Conservation (phyloP, 2,329 filamentous ascomycete species). For the Reticulascus tulasneorum region DNA sequence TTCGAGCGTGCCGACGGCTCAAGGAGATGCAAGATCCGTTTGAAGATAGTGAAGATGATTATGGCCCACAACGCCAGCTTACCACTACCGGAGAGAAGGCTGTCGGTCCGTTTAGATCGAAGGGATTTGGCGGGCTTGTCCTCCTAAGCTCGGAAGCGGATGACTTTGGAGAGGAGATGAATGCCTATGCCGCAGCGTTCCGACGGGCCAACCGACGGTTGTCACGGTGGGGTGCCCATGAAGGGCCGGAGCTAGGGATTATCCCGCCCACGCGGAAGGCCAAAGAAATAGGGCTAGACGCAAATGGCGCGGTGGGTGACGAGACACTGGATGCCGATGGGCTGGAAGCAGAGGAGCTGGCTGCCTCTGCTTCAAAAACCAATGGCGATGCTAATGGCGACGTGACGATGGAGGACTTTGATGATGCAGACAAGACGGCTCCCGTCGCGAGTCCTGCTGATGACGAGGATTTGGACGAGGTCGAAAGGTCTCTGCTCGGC, state of each 20-base stretch:
- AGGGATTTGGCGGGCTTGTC: conserved; percentile 60
- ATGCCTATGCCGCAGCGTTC: conserved; percentile 62
- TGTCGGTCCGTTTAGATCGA: conserved; percentile 44
- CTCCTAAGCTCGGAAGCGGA: conserved; percentile 60
- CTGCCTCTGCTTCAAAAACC: conserved; percentile 9
- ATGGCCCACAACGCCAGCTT: conserved; percentile 29
- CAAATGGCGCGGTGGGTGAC: conserved; percentile 15
- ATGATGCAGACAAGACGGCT: conserved; percentile 26
- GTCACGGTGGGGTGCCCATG: conserved; percentile 62
- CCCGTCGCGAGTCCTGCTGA: conserved; percentile 23
- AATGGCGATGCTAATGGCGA: conserved; percentile 36
- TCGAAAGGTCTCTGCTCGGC: conserved; percentile 13
- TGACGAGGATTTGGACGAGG: conserved; percentile 36
- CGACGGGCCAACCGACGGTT: conserved; percentile 61
- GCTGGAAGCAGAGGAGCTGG: conserved; percentile 21
- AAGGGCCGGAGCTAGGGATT: conserved; percentile 40
- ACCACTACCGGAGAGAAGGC: conserved; percentile 23
- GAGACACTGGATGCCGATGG: conserved; percentile 22
- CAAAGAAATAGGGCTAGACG: too few relatives aligned
- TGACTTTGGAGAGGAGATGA: conserved; percentile 73
- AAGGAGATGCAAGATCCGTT: conserved; percentile 52
- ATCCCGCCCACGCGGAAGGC: conserved; percentile 41
- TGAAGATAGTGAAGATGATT: conserved; percentile 61
- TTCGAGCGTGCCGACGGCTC: conserved; percentile 63
- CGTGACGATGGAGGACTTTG: conserved; percentile 44